Base-by-base conservation (phyloP, 179 eudicot species). In the Corrigiola litoralis region DNA sequence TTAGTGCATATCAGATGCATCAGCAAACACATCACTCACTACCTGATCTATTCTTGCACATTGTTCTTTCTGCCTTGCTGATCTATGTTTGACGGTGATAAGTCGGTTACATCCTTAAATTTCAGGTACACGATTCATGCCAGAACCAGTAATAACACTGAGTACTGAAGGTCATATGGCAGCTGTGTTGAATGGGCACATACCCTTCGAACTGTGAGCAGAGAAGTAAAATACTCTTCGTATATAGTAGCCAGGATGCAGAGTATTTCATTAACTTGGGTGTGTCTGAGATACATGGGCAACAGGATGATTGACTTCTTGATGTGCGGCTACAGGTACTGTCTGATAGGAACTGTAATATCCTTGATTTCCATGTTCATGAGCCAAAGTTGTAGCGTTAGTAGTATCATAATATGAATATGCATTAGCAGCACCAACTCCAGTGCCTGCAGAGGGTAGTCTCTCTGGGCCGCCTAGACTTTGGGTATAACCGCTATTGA, bases 341-440 rank as follows among this genome's bases (percentile, higher is more conserved):
- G 49, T 41, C 40, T 68, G 73, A 17, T 53, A 21, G 44, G 9
- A 14, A 23, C 47, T 47, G 23, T 54, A 63, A 45, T 63, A 51
- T 18, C 57, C 51, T 64, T 75, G 74, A 69, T 58, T 41, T 58
- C 45, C 63, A 61, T 58, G 46, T 4, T 34, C 74, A 52, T 32
- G 12, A 48, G 70, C 45, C 66, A 18, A 33, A 49, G 5, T 41
- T 42, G 55, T 62, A 31, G 50, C 8, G 69, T 21, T 48, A 11
- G 49, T 58, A 49, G 32, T 6, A 11, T 27, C 18, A 10, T 58
- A 27, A 23, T 67, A 45, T 20, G 27, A 8, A 50, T 63, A 49
- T 9, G 21, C 6, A 55, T 56, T 42, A 36, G 31, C 17, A 46
- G 31, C 70, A 46, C 67, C 46, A 29, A 24, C 46, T n/a, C 12